Conservation (phyloP, 2,329 filamentous ascomycete genomes). For the Aspergillus pseudoglaucus region DNA sequence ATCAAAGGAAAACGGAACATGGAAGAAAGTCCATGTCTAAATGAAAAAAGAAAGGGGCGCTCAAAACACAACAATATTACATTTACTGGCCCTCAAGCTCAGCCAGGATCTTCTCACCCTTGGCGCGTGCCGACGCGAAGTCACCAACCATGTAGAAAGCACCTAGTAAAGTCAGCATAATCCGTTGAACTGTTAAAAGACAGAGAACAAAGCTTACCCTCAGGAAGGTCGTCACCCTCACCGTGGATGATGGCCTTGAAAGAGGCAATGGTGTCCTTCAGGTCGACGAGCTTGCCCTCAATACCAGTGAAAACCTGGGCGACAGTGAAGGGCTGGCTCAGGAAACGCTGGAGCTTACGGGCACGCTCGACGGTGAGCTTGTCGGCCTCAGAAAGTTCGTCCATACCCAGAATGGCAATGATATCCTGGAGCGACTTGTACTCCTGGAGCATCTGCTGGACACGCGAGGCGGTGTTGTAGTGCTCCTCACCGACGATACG, state of each 20-base stretch:
- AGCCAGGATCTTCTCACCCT: conserved; percentile 99
- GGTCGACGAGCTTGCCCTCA: conserved; percentile 91
- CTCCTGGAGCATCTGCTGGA: conserved; percentile 99
- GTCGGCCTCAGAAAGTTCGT: conserved; percentile 97
- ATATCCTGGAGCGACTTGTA: conserved; percentile 99
- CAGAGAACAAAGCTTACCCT: conserved; percentile 54
- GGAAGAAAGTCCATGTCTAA: conserved; percentile 27
- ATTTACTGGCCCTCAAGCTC: conserved; percentile 65
- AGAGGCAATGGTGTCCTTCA: conserved; percentile 95
- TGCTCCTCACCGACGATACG: conserved; percentile 97
- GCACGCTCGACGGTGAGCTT: conserved; percentile 99
- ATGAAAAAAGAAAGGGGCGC: conserved; percentile 25
- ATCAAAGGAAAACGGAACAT: conserved; percentile 31
- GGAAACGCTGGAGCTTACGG: conserved; percentile 99
- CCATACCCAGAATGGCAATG: conserved; percentile 99
- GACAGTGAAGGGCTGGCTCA: conserved; percentile 97
- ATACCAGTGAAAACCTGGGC: conserved; percentile 68
- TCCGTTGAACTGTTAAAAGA: neutral
- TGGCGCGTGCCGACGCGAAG: conserved; percentile 82
- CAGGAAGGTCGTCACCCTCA: conserved; percentile 92
- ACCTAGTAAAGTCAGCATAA: conserved; percentile 30
- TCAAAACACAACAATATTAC: conserved; percentile 35
- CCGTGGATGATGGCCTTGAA: conserved; percentile 97
- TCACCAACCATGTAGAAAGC: conserved; percentile 98
- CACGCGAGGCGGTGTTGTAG: conserved; percentile 88